Conservation (phyloP, 306 rosid species). For the Senna tora region DNA sequence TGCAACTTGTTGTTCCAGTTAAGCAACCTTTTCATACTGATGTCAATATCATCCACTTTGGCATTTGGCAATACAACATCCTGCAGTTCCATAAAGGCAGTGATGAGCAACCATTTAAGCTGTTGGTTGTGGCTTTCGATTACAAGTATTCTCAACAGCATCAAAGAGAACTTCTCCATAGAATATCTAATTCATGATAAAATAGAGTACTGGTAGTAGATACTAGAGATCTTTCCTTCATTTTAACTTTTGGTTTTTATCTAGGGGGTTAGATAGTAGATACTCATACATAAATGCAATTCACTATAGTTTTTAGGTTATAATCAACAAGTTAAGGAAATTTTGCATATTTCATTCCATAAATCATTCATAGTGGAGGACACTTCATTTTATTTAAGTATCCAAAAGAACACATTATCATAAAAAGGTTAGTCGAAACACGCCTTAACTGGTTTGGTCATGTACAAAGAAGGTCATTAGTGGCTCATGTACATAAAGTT, state of each 20-base stretch:
- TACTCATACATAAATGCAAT: not conserved
- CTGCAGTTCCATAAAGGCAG: conserved; percentile 42
- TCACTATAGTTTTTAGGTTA: not conserved
- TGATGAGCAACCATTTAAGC: not conserved
- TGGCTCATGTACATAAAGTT: no score
- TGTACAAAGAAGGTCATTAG: no score
- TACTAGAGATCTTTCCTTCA: not conserved
- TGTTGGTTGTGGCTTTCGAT: not conserved
- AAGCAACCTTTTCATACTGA: conserved; percentile 29
- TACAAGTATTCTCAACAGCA: not conserved
- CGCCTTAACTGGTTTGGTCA: not conserved
- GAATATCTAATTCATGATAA: not conserved
- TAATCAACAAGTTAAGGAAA: not conserved
- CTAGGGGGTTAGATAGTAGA: not conserved
- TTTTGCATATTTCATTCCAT: not conserved
- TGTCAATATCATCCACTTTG: conserved; percentile 34
- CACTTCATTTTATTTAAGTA: not conserved
- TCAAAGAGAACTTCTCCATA: no score
- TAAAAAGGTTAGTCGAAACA: no score
- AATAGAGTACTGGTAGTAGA: not conserved
- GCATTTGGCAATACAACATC: conserved; percentile 46
- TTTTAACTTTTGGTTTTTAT: not conserved
- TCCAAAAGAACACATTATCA: not conserved
- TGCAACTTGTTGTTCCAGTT: conserved; percentile 30
- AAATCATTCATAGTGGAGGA: conserved; percentile 1